A percentile compares a stretch with the other conserved stretches of the same genome.
These are phyloP conservation scores for Penicillium psychrosexuale DNA, from an alignment of 2,329 filamentous ascomycete genomes.

Conservation along the genomic window DNA sequence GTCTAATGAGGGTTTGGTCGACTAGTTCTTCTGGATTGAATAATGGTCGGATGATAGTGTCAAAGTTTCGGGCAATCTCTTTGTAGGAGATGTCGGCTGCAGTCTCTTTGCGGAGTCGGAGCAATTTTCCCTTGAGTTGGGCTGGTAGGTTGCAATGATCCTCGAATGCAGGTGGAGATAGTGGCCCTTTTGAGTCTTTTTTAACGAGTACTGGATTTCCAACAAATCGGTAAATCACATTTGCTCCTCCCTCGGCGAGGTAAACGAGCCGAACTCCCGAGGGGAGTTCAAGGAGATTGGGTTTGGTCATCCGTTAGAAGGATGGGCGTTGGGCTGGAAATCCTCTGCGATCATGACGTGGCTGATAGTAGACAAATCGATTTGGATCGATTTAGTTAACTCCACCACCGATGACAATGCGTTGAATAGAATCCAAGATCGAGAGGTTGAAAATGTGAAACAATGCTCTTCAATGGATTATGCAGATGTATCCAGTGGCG, in stretches of 20 bases:
- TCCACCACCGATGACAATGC: neutral
- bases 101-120: slow-evolving; percentile 61
- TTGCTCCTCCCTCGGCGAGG: slow-evolving; percentile 69
- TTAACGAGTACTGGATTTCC: slow-evolving; percentile 22
- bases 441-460: neutral
- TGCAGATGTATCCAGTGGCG: neutral
- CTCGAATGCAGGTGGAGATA: slow-evolving; percentile 15
- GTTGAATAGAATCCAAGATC: neutral
- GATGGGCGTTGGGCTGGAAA: slow-evolving; percentile 6
- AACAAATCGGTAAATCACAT: slow-evolving; percentile 66
- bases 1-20: slow-evolving; percentile 53
- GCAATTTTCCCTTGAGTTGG: slow-evolving; percentile 46
- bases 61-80: slow-evolving; percentile 41
- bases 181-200: slow-evolving; percentile 22
- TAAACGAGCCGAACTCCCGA: slow-evolving; percentile 41
- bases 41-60: slow-evolving; percentile 50
- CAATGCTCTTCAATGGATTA: neutral
- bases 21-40: slow-evolving; percentile 56
- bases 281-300: slow-evolving; percentile 35
- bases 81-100: slow-evolving; percentile 53
- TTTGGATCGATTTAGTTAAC: neutral
- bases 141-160: slow-evolving; percentile 21
- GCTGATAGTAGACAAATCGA: slow-evolving; percentile 17
- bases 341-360: slow-evolving; percentile 9
- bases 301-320: slow-evolving; percentile 33